phyloP scores from a whole-genome alignment of 305 asterid genomes.

The Rubia balearica region DNA sequence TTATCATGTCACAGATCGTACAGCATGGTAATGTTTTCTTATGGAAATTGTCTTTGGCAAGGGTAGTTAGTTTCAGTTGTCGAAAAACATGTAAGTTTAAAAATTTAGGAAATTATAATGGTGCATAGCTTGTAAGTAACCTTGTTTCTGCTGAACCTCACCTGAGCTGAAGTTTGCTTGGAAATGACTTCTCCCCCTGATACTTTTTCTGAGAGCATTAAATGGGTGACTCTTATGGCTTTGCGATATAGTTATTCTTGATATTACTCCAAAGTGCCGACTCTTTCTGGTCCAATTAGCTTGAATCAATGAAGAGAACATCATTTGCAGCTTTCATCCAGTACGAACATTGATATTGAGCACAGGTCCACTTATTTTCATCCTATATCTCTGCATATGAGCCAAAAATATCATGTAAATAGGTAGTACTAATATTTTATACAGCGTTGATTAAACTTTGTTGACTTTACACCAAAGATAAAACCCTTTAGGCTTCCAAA shows the following conservation, averaged over 20 bases:
- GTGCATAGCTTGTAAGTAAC: background rate
- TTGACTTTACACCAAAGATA: too few species aligned
- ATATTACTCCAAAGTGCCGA: background rate
- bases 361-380: background rate
- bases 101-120: background rate
- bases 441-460: too few species aligned
- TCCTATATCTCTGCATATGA: constrained; percentile 3
- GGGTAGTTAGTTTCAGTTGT: background rate
- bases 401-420: background rate
- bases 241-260: background rate
- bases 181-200: background rate
- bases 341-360: background rate
- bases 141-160: constrained; percentile 3
- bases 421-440: background rate
- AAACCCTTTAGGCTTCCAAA: too few species aligned
- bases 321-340: background rate
- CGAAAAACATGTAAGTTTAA: background rate
- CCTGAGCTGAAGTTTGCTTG: background rate
- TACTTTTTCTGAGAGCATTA: background rate
- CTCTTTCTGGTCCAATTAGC: constrained; percentile 7
- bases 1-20: background rate
- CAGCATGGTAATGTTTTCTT: background rate
- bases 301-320: constrained; percentile 3
- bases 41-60: background rate
- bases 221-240: constrained; percentile 1